These are phyloP conservation scores for Pseudisothecium myosuroides DNA, from an alignment of 225 moss, liverwort and hornwort species.

Conservation along the genomic window DNA sequence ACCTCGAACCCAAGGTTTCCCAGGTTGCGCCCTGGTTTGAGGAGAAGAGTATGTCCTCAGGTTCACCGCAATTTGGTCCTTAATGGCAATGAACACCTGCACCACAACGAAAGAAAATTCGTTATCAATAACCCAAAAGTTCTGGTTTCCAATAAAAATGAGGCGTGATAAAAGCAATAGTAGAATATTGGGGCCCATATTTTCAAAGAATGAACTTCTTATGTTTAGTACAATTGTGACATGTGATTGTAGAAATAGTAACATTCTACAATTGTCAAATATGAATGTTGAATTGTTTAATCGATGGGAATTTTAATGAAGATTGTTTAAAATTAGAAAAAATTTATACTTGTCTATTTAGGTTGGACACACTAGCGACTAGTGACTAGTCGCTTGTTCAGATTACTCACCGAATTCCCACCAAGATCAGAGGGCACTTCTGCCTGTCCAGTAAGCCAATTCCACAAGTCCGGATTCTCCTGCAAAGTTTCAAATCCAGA, in stretches of 20 bases:
- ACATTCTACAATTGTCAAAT: background rate
- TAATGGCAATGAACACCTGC: conserved; percentile 71
- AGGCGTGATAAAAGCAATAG: background rate
- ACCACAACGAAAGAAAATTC: background rate
- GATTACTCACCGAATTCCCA: conserved; percentile 53
- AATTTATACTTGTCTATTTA: no score
- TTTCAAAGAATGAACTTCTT: background rate
- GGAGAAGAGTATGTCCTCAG: conserved; percentile 46
- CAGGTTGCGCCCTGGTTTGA: conserved; percentile 74
- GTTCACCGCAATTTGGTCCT: conserved; percentile 48
- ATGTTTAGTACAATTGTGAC: background rate
- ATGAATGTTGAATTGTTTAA: background rate
- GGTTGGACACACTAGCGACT: background rate
- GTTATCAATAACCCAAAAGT: no score
- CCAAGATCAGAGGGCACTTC: conserved; percentile 55
- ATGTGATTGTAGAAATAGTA: background rate
- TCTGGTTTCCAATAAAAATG: background rate
- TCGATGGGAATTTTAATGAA: background rate
- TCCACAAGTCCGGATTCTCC: conserved; percentile 97
- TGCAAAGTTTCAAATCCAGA: conserved; percentile 1
- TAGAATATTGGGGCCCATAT: background rate
- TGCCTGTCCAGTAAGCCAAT: conserved; percentile 85
- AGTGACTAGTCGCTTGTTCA: background rate
- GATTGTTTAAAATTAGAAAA: no score
- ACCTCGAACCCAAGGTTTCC: conserved; percentile 92